Evolutionary conservation across 371 early-diverging fungal genomes (phyloP).

Genomic region (Mycotypha africana): DNA sequence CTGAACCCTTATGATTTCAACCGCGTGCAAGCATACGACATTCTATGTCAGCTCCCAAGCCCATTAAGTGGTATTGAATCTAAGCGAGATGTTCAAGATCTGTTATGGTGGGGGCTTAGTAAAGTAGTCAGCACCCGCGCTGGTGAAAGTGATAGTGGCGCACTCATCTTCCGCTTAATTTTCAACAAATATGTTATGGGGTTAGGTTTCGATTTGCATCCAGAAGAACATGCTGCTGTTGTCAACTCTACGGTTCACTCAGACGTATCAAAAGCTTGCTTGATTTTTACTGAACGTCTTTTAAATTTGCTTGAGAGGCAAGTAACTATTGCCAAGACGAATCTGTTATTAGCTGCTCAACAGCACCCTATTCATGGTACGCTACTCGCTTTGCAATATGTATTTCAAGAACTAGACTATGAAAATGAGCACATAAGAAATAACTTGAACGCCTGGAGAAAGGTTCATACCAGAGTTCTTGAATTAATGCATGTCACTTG

Average conservation of each 20-base stretch:
- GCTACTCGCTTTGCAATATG: constrained; percentile 64
- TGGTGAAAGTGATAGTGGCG: constrained; percentile 81
- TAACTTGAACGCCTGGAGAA: constrained; percentile 37
- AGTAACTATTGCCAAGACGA: constrained; percentile 48
- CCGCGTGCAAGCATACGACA: constrained; percentile 58
- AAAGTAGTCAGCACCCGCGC: constrained; percentile 67
- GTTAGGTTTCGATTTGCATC: constrained; percentile 42
- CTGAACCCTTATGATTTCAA: constrained; percentile 70
- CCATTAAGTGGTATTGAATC: constrained; percentile 51
- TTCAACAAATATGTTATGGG: constrained; percentile 72
- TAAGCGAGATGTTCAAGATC: constrained; percentile 37
- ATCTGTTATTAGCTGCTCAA: constrained; percentile 67
- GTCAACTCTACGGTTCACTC: too few relatives aligned
- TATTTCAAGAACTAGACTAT: constrained; percentile 56
- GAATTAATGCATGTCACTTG: constrained; percentile 47
- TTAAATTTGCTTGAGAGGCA: constrained; percentile 48
- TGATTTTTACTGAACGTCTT: constrained; percentile 45
- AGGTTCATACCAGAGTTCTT: constrained; percentile 36
- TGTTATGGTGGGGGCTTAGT: constrained; percentile 62
- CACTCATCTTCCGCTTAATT: constrained; percentile 68
- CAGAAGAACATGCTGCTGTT: constrained; percentile 20
- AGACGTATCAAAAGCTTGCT: too few relatives aligned
- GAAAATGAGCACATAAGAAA: constrained; percentile 22
- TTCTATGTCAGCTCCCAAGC: constrained; percentile 53
- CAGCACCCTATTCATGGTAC: constrained; percentile 73